A percentile compares a stretch with the other conserved stretches of the same genome.
phyloP scores from a whole-genome alignment of 75 land plant genomes.

The Larix kaempferi region DNA sequence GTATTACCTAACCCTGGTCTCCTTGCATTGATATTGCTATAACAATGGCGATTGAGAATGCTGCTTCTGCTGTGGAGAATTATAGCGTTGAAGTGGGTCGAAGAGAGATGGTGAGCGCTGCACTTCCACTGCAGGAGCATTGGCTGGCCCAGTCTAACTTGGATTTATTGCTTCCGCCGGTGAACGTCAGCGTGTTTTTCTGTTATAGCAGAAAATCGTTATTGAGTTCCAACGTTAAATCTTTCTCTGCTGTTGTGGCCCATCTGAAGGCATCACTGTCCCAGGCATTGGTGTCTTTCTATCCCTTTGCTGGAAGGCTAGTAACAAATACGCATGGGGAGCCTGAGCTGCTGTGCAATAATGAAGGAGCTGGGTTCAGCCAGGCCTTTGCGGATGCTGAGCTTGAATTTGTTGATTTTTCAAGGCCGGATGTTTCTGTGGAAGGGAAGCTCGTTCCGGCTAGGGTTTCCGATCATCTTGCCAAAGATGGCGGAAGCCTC shows the following conservation, averaged over 20 bases:
- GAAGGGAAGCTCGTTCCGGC: constrained; percentile 9
- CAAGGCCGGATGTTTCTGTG: constrained; percentile 17
- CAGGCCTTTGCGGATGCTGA: constrained; percentile 29
- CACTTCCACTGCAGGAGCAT: constrained; percentile 36
- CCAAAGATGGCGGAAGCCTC: too few species aligned
- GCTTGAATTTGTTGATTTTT: constrained; percentile 5
- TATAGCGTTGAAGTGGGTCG: constrained; percentile 11
- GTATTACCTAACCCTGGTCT: too few species aligned
- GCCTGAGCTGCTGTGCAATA: constrained; percentile 45
- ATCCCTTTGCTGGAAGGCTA: constrained; percentile 40
- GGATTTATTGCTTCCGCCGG: constrained; percentile 35
- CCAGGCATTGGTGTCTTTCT: constrained; percentile 29
- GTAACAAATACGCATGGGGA: constrained; percentile 33
- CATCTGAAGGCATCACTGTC: constrained; percentile 33
- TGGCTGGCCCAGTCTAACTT: constrained; percentile 42
- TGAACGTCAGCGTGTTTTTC: constrained; percentile 42
- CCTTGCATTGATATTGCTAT: too few species aligned
- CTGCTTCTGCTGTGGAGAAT: background rate
- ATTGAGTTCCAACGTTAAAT: background rate
- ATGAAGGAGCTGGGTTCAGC: constrained; percentile 41
- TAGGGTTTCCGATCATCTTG: too few species aligned
- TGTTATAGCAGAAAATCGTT: constrained; percentile 22
- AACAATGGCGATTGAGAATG: background rate
- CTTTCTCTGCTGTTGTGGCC: constrained; percentile 1
- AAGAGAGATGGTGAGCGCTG: constrained; percentile 28